Percentiles rank a stretch among this genome's conserved stretches.
Evolutionary conservation across 139 green algal species (phyloP).

Genomic region (Monoraphidium neglectum): DNA sequence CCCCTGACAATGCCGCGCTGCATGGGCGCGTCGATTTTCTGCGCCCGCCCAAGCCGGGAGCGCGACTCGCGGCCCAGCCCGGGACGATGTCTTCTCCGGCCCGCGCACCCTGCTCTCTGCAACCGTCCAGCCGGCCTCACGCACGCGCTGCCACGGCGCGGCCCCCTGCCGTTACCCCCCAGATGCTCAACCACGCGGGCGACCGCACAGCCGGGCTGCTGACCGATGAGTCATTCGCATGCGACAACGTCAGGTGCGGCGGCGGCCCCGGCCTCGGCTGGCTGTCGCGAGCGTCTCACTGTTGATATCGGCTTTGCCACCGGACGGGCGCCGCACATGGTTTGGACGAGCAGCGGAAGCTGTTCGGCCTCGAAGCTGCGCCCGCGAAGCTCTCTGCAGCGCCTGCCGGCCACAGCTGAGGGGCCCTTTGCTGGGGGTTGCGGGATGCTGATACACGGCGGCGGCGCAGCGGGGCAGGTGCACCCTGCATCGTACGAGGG

Average conservation of each 20-base stretch:
- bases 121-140: too few species aligned
- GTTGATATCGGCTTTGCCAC: not conserved
- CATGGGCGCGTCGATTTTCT: too few species aligned
- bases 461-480: too few species aligned
- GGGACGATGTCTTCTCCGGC: too few species aligned
- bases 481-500: too few species aligned
- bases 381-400: not conserved
- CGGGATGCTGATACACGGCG: too few species aligned
- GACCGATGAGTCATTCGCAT: conserved; percentile 1
- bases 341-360: not conserved
- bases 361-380: not conserved
- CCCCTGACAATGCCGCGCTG: too few species aligned
- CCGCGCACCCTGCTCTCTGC: too few species aligned
- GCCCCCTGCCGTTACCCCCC: too few species aligned
- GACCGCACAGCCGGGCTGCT: conserved; percentile 44
- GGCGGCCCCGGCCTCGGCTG: not conserved
- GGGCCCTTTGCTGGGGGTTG: too few species aligned
- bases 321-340: not conserved
- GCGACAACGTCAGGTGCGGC: conserved; percentile 32
- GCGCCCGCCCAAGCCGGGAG: too few species aligned
- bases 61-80: too few species aligned
- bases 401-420: not conserved
- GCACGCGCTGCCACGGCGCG: conserved; percentile 60
- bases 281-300: not conserved
- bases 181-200: conserved; percentile 86